A percentile compares a stretch with the other conserved stretches of the same genome.
phyloP scores from a whole-genome alignment of 192 early-diverging fungal genomes.

The Coemansia javaensis region DNA sequence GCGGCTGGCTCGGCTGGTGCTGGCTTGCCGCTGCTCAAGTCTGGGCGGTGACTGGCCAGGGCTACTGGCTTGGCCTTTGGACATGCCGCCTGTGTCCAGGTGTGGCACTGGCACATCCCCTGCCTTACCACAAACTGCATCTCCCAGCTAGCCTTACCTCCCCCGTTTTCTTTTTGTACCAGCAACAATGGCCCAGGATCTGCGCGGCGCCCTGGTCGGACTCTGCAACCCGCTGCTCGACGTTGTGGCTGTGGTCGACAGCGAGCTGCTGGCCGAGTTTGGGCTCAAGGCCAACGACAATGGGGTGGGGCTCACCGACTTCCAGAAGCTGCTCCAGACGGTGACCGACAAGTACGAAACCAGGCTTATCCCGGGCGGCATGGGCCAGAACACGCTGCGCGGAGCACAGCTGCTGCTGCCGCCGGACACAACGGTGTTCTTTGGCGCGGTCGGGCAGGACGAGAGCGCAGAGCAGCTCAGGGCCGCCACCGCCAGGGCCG shows the following conservation, averaged over 20 bases:
- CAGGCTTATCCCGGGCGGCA: slow-evolving; percentile 91
- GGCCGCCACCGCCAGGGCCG: slow-evolving; percentile 73
- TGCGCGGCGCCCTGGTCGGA: slow-evolving; percentile 66
- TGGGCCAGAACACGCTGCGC: slow-evolving; percentile 92
- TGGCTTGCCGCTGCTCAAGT: no score
- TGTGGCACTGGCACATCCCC: no score
- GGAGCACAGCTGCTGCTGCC: slow-evolving; percentile 89
- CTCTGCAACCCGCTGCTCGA: slow-evolving; percentile 98
- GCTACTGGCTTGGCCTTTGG: no score
- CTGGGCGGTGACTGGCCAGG: no score
- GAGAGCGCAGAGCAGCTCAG: slow-evolving; percentile 69
- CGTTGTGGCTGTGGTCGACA: slow-evolving; percentile 79
- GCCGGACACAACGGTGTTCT: slow-evolving; percentile 79
- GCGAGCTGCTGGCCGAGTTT: slow-evolving; percentile 76
- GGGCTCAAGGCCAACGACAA: slow-evolving; percentile 91
- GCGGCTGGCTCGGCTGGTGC: no score
- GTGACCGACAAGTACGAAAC: slow-evolving; percentile 67
- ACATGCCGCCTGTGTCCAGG: no score
- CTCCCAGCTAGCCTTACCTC: no score
- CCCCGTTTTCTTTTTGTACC: no score
- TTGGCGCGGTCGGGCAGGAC: slow-evolving; percentile 91
- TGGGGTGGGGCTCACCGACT: slow-evolving; percentile 85
- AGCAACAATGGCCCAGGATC: slow-evolving; percentile 17
- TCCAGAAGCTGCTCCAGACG: slow-evolving; percentile 79
- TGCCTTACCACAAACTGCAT: no score